Percentiles rank a stretch among this genome's conserved stretches.
Conservation (phyloP, 2,329 filamentous ascomycete species). For the Nemania abortiva region DNA sequence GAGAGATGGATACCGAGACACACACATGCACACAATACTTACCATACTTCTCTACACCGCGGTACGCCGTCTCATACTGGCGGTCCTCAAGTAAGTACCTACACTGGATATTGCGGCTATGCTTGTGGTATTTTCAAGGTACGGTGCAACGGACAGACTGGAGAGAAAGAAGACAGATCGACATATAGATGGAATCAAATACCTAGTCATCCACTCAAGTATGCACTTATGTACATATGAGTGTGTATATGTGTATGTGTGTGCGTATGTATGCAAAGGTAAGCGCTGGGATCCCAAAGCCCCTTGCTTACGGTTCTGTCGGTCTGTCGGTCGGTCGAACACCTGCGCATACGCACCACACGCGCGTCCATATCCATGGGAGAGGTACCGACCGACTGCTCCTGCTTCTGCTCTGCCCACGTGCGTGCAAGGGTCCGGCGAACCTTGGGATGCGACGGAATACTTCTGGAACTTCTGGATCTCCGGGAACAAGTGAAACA, state of each 20-base stretch:
- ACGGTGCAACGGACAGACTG: neutral
- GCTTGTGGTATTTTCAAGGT: neutral
- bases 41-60: neutral
- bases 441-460: conserved; percentile 42
- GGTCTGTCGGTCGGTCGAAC: neutral
- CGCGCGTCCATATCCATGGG: neutral
- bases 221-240: neutral
- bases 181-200: neutral
- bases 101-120: neutral
- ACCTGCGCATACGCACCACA: neutral
- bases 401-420: conserved; percentile 10
- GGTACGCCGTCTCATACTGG: neutral
- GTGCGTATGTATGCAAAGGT: neutral
- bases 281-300: neutral
- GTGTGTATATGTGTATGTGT: conserved; percentile 5
- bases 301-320: conserved; percentile 4
- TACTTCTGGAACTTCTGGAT: conserved; percentile 43
- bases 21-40: neutral
- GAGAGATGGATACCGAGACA: neutral
- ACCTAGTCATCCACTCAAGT: neutral
- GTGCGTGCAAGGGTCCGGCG: conserved; percentile 21
- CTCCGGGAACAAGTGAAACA: neutral
- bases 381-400: neutral
- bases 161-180: neutral
- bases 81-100: neutral